These are phyloP conservation scores for Suhomyces terraborum DNA, from an alignment of 1,139 yeast genomes.

Conservation along the genomic window DNA sequence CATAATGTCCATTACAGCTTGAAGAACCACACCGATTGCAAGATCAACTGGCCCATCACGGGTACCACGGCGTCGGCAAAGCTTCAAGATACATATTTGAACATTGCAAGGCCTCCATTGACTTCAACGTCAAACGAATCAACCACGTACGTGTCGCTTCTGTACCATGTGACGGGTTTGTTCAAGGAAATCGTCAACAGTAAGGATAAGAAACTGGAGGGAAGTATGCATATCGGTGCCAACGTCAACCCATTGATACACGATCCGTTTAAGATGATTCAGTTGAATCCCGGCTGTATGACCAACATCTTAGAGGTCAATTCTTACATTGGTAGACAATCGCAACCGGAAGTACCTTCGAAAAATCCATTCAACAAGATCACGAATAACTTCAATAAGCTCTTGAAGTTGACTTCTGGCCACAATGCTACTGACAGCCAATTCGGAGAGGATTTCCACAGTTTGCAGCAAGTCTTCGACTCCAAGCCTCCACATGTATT, in stretches of 20 bases:
- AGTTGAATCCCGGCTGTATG: slow-evolving; percentile 57
- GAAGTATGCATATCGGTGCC: slow-evolving; percentile 57
- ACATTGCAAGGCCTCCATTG: slow-evolving; percentile 44
- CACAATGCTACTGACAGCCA: background rate
- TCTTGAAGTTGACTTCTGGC: slow-evolving; percentile 28
- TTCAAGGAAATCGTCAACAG: slow-evolving; percentile 31
- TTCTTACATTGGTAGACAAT: background rate
- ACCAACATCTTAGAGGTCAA: slow-evolving; percentile 23
- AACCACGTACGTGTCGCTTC: slow-evolving; percentile 46
- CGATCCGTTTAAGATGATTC: slow-evolving; percentile 55
- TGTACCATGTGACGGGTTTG: slow-evolving; percentile 40
- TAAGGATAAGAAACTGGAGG: slow-evolving; percentile 43
- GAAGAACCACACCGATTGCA: slow-evolving; percentile 16
- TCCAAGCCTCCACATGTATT: slow-evolving; percentile 5
- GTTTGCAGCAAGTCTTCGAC: slow-evolving; percentile 9
- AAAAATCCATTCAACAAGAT: slow-evolving; percentile 39
- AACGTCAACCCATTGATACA: slow-evolving; percentile 53
- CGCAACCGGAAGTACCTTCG: slow-evolving; percentile 3
- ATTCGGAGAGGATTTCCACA: slow-evolving; percentile 7
- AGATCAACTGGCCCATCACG: slow-evolving; percentile 39
- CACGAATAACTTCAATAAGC: slow-evolving; percentile 35
- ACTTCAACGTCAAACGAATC: slow-evolving; percentile 34
- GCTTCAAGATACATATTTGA: slow-evolving; percentile 35
- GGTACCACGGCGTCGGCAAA: slow-evolving; percentile 25
- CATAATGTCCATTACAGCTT: slow-evolving; percentile 38